Percentiles rank a stretch among this genome's conserved stretches.
These are phyloP conservation scores for Verticillium isaacii DNA, from an alignment of 2,329 filamentous ascomycete genomes.

Conservation along the genomic window DNA sequence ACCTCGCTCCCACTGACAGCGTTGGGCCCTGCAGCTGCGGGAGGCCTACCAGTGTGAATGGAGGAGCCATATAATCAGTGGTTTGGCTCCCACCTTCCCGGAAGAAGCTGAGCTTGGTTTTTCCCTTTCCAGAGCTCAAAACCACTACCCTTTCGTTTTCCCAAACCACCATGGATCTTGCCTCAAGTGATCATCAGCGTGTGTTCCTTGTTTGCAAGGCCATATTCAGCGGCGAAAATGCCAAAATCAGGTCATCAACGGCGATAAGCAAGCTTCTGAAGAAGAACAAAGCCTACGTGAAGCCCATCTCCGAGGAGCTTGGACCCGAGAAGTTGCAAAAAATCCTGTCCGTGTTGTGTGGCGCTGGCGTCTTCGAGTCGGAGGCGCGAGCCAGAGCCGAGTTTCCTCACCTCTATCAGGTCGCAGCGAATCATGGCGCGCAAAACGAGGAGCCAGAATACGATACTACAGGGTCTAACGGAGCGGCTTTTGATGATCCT, in stretches of 20 bases:
- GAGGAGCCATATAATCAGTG: no score
- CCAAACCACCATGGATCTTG: background rate
- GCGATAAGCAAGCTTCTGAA: conserved; percentile 17
- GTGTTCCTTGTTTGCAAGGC: conserved; percentile 21
- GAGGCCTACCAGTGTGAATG: background rate
- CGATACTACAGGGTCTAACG: conserved; percentile 19
- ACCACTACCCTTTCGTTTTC: background rate
- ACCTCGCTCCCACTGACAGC: no score
- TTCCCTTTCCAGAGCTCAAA: background rate
- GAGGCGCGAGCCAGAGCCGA: conserved; percentile 24
- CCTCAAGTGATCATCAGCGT: conserved; percentile 4
- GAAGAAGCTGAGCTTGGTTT: background rate
- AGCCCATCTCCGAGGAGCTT: conserved; percentile 12
- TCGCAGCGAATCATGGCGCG: conserved; percentile 17
- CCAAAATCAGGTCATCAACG: conserved; percentile 17
- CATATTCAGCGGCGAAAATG: conserved; percentile 19
- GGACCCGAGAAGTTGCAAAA: conserved; percentile 12
- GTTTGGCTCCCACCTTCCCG: no score
- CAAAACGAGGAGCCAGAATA: conserved; percentile 23
- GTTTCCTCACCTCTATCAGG: conserved; percentile 26
- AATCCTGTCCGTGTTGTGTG: conserved; percentile 18
- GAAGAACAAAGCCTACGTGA: conserved; percentile 8
- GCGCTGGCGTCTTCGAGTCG: conserved; percentile 22
- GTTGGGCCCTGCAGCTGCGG: background rate
- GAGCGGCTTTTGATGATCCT: conserved; percentile 21